phyloP scores from a whole-genome alignment of 352 stramenopile genomes.

The Phytophthora hibernalis region DNA sequence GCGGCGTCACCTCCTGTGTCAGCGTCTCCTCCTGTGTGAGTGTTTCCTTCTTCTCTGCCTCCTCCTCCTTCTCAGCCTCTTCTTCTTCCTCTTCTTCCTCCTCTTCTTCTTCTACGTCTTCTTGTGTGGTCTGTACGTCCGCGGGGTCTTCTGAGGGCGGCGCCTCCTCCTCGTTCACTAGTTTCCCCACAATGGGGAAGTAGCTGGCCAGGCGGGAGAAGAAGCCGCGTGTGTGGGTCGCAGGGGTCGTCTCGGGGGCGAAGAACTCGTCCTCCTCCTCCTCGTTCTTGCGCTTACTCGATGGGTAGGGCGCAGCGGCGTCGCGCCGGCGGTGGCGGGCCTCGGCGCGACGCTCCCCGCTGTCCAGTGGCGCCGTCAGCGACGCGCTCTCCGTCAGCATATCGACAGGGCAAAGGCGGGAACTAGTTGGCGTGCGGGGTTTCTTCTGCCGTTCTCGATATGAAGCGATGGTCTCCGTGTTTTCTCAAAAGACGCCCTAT shows the following conservation, averaged over 20 bases:
- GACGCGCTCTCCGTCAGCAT: constrained; percentile 47
- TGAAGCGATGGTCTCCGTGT: neutral
- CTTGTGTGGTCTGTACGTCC: constrained; percentile 34
- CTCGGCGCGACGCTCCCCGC: constrained; percentile 27
- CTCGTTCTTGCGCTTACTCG: constrained; percentile 19
- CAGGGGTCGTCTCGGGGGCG: neutral
- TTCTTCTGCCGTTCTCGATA: constrained; percentile 1
- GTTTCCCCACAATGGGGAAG: constrained; percentile 67
- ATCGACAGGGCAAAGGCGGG: neutral
- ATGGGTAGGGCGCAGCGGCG: constrained; percentile 46
- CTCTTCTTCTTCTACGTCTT: constrained; percentile 38
- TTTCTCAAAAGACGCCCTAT: neutral
- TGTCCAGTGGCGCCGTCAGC: constrained; percentile 26
- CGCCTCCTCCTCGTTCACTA: constrained; percentile 52
- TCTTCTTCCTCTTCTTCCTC: constrained; percentile 15
- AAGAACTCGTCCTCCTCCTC: constrained; percentile 34
- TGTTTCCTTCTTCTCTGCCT: constrained; percentile 27
- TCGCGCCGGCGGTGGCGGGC: constrained; percentile 46
- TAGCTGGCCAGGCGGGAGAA: constrained; percentile 72
- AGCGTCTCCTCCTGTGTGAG: constrained; percentile 8
- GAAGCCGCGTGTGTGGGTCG: constrained; percentile 31
- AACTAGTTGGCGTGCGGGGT: neutral
- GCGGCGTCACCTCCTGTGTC: constrained; percentile 8
- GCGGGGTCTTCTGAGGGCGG: constrained; percentile 17
- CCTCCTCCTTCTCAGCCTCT: constrained; percentile 15